Evolutionary conservation across 2,329 filamentous ascomycete genomes (phyloP).

Genomic region (Epichloe scottii): DNA sequence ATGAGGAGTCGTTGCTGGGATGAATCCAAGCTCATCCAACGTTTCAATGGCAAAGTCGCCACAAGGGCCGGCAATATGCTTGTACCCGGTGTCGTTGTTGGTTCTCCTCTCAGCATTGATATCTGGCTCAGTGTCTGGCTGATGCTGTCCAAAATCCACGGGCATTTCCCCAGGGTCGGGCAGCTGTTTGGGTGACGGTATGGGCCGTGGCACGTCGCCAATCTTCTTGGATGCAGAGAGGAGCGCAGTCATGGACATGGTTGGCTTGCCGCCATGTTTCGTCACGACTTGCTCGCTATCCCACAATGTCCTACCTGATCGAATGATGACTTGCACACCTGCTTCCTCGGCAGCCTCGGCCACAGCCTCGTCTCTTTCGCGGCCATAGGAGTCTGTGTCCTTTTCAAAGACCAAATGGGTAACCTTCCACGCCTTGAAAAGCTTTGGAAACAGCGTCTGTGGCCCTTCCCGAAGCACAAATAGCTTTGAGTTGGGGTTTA

Average conservation of each 20-base stretch:
- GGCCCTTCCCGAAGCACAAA: conserved; percentile 62
- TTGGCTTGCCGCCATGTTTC: conserved; percentile 54
- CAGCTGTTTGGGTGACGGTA: conserved; percentile 44
- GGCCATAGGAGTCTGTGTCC: conserved; percentile 62
- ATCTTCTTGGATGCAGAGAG: conserved; percentile 50
- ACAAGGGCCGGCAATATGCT: conserved; percentile 50
- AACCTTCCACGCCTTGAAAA: conserved; percentile 61
- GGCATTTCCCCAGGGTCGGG: conserved; percentile 54
- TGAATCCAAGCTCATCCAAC: conserved; percentile 57
- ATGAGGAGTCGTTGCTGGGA: conserved; percentile 51
- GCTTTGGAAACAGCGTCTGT: conserved; percentile 56
- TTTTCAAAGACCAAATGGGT: conserved; percentile 70
- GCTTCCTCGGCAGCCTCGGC: conserved; percentile 46
- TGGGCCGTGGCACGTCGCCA: conserved; percentile 47
- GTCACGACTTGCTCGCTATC: conserved; percentile 59
- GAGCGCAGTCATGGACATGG: conserved; percentile 61
- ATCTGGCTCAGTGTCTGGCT: conserved; percentile 39
- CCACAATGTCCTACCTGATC: conserved; percentile 56
- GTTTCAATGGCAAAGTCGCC: conserved; percentile 60
- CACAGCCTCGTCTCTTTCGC: conserved; percentile 49
- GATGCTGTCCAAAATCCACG: conserved; percentile 44
- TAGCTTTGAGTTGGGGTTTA: conserved; percentile 61
- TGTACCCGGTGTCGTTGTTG: conserved; percentile 44
- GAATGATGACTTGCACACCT: conserved; percentile 55
- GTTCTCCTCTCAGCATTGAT: conserved; percentile 46